These are phyloP conservation scores for Cryptosporidium bovis DNA, from an alignment of 169 alveolate species.

Conservation along the genomic window DNA sequence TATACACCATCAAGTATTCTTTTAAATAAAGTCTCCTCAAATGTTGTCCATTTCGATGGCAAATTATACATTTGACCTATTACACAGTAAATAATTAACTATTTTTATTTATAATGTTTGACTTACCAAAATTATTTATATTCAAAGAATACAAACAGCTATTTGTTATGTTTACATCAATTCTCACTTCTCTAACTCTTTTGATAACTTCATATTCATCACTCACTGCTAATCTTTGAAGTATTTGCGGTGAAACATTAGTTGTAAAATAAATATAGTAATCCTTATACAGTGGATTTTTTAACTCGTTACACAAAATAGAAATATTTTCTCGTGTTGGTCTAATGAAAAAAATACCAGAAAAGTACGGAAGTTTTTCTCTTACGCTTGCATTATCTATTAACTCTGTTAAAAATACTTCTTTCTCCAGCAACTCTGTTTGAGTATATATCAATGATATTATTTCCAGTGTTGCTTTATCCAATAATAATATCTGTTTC, in stretches of 20 bases:
- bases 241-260: conserved; percentile 82
- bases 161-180: conserved; percentile 88
- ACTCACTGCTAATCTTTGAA: conserved; percentile 91
- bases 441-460: conserved; percentile 92
- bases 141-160: conserved; percentile 88
- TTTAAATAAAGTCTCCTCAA: conserved; percentile 37
- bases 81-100: conserved; percentile 1
- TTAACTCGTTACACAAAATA: conserved; percentile 85
- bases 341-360: conserved; percentile 89
- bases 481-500: conserved; percentile 90
- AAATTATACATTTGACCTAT: conserved; percentile 58
- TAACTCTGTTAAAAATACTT: conserved; percentile 90
- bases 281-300: conserved; percentile 88
- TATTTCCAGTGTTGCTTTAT: conserved; percentile 89
- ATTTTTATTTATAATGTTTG: conserved; percentile 35
- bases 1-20: conserved; percentile 85
- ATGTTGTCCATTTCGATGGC: conserved; percentile 67
- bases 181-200: conserved; percentile 89
- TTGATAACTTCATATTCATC: conserved; percentile 91
- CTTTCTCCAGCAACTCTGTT: conserved; percentile 90
- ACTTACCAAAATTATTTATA: conserved; percentile 84
- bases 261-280: conserved; percentile 91
- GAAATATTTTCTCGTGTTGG: conserved; percentile 89
- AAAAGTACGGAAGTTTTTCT: conserved; percentile 88
- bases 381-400: conserved; percentile 84